Evolutionary conservation across 306 rosid species (phyloP).

Genomic region (Citrullus amarus): DNA sequence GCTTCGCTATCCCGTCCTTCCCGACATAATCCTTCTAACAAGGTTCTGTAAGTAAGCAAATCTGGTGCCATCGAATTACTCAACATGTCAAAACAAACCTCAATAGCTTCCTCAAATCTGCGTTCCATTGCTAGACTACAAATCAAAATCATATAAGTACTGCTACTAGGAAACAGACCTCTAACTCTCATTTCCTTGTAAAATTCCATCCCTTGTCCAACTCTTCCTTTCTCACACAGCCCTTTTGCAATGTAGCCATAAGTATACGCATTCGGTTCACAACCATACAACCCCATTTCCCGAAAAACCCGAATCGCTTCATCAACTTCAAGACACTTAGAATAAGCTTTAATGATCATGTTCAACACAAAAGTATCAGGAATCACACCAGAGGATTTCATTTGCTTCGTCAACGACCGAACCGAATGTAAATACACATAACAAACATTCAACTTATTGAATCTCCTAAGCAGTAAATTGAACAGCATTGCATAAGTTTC

Average conservation of each 20-base stretch:
- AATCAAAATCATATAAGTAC: slow-evolving; percentile 45
- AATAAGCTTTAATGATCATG: slow-evolving; percentile 74
- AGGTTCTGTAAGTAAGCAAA: slow-evolving; percentile 65
- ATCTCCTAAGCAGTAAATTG: slow-evolving; percentile 59
- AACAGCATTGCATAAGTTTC: slow-evolving; percentile 57
- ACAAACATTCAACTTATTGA: slow-evolving; percentile 50
- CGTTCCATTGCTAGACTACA: slow-evolving; percentile 59
- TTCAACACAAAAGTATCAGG: slow-evolving; percentile 76
- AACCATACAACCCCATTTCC: slow-evolving; percentile 80
- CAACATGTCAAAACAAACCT: slow-evolving; percentile 68
- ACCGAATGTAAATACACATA: slow-evolving; percentile 62
- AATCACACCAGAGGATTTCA: slow-evolving; percentile 73
- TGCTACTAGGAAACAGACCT: slow-evolving; percentile 46
- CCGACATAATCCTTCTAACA: slow-evolving; percentile 65
- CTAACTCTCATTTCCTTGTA: slow-evolving; percentile 63
- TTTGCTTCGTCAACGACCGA: slow-evolving; percentile 53
- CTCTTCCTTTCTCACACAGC: slow-evolving; percentile 91
- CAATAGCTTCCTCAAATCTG: slow-evolving; percentile 55
- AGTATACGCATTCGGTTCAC: slow-evolving; percentile 66
- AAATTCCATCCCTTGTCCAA: slow-evolving; percentile 54
- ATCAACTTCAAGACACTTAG: slow-evolving; percentile 65
- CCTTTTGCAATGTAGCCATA: slow-evolving; percentile 67
- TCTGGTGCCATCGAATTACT: slow-evolving; percentile 53
- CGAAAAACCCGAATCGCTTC: slow-evolving; percentile 63
- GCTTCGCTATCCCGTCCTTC: slow-evolving; percentile 55